These are phyloP conservation scores for Prunus fruticosa DNA, from an alignment of 306 rosid genomes.

Conservation along the genomic window DNA sequence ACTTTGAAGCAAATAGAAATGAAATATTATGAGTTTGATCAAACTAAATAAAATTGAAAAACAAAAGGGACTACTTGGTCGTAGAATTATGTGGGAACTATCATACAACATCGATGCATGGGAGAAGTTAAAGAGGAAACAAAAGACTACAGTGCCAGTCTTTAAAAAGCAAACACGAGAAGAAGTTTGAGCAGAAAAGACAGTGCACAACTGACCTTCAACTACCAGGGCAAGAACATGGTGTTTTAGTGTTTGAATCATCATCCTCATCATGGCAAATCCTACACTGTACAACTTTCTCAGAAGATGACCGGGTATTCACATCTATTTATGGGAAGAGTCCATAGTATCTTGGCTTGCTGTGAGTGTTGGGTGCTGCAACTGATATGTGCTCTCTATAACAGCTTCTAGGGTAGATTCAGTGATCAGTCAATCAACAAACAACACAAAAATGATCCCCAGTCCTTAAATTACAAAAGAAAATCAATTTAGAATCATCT, in stretches of 20 bases:
- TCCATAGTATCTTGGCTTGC: slow-evolving; percentile 36
- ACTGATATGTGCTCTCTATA: slow-evolving; percentile 29
- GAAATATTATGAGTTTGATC: neutral
- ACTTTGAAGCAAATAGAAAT: neutral
- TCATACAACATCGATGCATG: neutral
- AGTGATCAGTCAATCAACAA: slow-evolving; percentile 38
- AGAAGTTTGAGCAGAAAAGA: neutral
- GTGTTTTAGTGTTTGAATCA: slow-evolving; percentile 75
- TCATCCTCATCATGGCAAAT: slow-evolving; percentile 85
- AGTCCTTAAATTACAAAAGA: slow-evolving; percentile 28
- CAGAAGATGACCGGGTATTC: slow-evolving; percentile 29
- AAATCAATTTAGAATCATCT: neutral
- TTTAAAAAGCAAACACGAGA: neutral
- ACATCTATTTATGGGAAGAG: slow-evolving; percentile 32
- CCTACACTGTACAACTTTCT: slow-evolving; percentile 55
- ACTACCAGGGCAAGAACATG: slow-evolving; percentile 87
- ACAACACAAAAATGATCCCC: slow-evolving; percentile 43
- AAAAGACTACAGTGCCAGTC: neutral
- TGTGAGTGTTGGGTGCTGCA: slow-evolving; percentile 24
- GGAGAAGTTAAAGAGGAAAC: neutral
- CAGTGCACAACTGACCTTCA: slow-evolving; percentile 53
- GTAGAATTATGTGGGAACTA: neutral
- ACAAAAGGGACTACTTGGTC: neutral
- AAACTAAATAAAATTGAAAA: neutral
- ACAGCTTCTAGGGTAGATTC: slow-evolving; percentile 41